Conservation (phyloP, 805 yeast genomes). For the Kodamaea kakaduensis region DNA sequence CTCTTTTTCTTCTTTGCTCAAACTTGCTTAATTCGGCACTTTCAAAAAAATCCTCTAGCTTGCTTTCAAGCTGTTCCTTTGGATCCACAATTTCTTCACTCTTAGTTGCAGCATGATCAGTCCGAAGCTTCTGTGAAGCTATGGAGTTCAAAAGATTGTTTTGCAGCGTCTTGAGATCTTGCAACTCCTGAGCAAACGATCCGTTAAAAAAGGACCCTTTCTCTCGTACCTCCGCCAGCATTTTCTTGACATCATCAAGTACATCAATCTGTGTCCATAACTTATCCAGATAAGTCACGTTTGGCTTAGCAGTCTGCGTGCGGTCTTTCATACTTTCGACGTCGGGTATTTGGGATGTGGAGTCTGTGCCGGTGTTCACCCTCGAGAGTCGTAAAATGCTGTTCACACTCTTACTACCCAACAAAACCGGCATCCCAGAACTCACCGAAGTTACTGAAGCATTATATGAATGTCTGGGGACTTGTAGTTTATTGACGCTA, state of each 20-base stretch:
- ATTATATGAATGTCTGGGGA: constrained; percentile 16
- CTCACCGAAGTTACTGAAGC: constrained; percentile 12
- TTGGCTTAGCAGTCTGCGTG: constrained; percentile 52
- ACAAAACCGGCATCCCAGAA: constrained; percentile 1
- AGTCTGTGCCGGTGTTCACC: constrained; percentile 15
- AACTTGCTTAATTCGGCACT: constrained; percentile 13
- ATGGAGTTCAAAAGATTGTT: constrained; percentile 31
- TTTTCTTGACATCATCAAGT: constrained; percentile 68
- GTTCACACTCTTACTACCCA: constrained; percentile 10
- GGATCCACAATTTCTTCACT: background rate
- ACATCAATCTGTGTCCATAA: constrained; percentile 87
- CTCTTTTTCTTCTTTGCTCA: constrained; percentile 42
- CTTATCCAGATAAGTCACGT: constrained; percentile 65
- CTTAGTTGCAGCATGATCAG: constrained; percentile 18
- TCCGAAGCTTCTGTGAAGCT: constrained; percentile 28
- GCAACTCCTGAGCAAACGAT: constrained; percentile 48
- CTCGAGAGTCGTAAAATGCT: constrained; percentile 16
- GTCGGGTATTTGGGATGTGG: constrained; percentile 8
- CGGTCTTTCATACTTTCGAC: constrained; percentile 36
- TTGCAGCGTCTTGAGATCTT: constrained; percentile 56
- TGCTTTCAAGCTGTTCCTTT: constrained; percentile 5
- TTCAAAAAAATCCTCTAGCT: constrained; percentile 24
- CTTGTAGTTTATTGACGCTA: constrained; percentile 10
- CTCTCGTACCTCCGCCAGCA: constrained; percentile 44
- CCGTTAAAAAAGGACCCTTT: constrained; percentile 50